Evolutionary conservation across 805 yeast species (phyloP), one percentile per base, ranked within the genome.

Genomic region (Torulaspora franciscae): DNA sequence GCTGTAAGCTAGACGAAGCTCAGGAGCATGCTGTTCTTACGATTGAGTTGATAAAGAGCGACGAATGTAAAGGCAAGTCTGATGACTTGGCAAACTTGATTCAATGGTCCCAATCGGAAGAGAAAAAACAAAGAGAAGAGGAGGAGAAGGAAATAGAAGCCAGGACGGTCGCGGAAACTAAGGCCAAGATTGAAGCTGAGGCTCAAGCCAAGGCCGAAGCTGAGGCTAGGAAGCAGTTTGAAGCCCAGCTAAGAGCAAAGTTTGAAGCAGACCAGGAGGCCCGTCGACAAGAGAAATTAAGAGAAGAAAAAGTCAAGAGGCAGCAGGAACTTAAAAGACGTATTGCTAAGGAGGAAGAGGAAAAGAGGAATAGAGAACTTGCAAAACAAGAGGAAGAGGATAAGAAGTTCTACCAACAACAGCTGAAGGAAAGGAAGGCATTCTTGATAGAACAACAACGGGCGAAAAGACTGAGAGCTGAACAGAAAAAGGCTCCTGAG

Each of bases 1-100:
- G 57, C 8, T 58, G 62, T 42, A 56, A 49, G 33, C 47, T 60
- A 6, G 51, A 55, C 42, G 54, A 55, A 4, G 29, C 27, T 7
- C 33, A 39, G 15, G 49, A 37, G 14, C 34, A 42, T 40, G 60
- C 55, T 8, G 48, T 55, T 3, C 46, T 58, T 32, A 51, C 50
- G 28, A 36, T 59, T 11, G 48, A 38, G 3, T 22, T 49, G 27
- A 45, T 47, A 7, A 47, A 43, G 41, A 40, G 39, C 22, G 25
- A 24, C 10, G 32, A 24, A 17, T 32, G 17, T 29, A 32, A 19
- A 7, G 37, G 32, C 7, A 13, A 32, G 14, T 22, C 41, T 4
- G 17, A 24, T 13, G 39, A 25, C 8, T 35, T 49, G 13, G 36
- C 29, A 7, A 52, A 45, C 10, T 35, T 54, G 23, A 48, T 54